Percentiles rank a stretch among this genome's conserved stretches.
phyloP scores from a whole-genome alignment of 1,139 yeast species.

The Arxiozyma slooffiae region DNA sequence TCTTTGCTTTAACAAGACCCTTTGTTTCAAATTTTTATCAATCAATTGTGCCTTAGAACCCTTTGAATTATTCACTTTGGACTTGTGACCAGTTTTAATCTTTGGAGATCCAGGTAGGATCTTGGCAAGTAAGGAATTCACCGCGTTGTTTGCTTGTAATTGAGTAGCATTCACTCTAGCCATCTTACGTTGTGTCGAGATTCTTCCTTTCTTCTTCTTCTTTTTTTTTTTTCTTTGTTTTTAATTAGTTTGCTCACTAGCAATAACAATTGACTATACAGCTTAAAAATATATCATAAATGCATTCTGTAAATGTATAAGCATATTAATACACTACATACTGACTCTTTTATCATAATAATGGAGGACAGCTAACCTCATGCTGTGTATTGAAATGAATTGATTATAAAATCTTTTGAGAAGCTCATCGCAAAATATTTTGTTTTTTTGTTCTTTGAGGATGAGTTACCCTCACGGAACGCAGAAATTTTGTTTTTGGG shows the following conservation, averaged over 20 bases:
- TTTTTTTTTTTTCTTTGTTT: too few relatives aligned
- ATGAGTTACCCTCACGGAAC: constrained; percentile 1
- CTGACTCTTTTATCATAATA: background rate
- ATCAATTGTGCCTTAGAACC: constrained; percentile 35
- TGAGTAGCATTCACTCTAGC: constrained; percentile 7
- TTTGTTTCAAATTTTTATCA: constrained; percentile 30
- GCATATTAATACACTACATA: background rate
- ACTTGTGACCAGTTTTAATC: constrained; percentile 8
- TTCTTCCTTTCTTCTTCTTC: too few relatives aligned
- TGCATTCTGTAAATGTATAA: too few relatives aligned
- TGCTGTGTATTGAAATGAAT: too few relatives aligned
- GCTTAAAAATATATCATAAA: too few relatives aligned
- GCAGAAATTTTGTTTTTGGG: background rate
- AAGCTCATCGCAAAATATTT: background rate
- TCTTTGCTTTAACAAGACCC: constrained; percentile 30
- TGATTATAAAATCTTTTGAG: too few relatives aligned
- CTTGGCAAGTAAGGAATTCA: constrained; percentile 18
- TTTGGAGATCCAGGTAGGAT: constrained; percentile 25
- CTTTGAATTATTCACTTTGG: constrained; percentile 6
- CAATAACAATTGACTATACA: too few relatives aligned
- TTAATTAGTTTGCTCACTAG: too few relatives aligned
- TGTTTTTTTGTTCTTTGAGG: too few relatives aligned
- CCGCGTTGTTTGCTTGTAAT: constrained; percentile 24
- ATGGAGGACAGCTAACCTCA: background rate
- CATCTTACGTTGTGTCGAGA: background rate